Evolutionary conservation across 164 flowering plant genomes (phyloP), one percentile per base, ranked within the genome.

Genomic region (Dillenia turbinata): DNA sequence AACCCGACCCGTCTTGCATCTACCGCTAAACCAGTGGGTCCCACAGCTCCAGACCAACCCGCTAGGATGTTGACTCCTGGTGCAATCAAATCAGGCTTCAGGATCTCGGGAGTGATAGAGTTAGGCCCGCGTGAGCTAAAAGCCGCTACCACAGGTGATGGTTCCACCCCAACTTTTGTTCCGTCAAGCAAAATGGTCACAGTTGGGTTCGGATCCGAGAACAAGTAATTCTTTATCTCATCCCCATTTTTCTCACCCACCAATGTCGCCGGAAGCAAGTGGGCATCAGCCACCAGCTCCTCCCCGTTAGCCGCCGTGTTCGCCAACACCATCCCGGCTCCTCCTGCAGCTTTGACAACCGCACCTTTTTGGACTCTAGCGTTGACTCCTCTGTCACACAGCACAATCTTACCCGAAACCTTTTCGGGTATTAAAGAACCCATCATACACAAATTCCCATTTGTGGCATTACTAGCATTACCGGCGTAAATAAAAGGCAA

Each of bases 21-120:
- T 0, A 26, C 24, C 0, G n/a, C 33, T 0, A 59, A 24, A 7
- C 33, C 66, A 8, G 69, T 59, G 15, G 69, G 72, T 12, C 66
- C 50, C 9, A 13, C 11, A 0, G 26, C 12, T 0, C 68, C 72
- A 5, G 76, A n/a, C 76, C 73, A 69, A 12, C 44, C 76, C 0
- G 73, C 76, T 44, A 73, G 22, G 45, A 73, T 69, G 52, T 68
- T 64, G 1, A 68, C 69, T n/a, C 76, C 76, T 0, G 76, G 76
- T 2, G 72, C 72, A 9, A 65, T 68, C 10, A 68, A 14, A 50
- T 73, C 76, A 12, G 76, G 76, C 19, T 73, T 73, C 17, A 68
- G 72, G n/a, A 73, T 45, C 17, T 52, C 57, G 2, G 64, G 49
- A 0, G 60, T 60, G 5, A 56, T 1, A 9, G 44, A 10, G 60